These are phyloP conservation scores for Boletus speciosus DNA, from an alignment of 768 basidiomycete species.

Conservation along the genomic window DNA sequence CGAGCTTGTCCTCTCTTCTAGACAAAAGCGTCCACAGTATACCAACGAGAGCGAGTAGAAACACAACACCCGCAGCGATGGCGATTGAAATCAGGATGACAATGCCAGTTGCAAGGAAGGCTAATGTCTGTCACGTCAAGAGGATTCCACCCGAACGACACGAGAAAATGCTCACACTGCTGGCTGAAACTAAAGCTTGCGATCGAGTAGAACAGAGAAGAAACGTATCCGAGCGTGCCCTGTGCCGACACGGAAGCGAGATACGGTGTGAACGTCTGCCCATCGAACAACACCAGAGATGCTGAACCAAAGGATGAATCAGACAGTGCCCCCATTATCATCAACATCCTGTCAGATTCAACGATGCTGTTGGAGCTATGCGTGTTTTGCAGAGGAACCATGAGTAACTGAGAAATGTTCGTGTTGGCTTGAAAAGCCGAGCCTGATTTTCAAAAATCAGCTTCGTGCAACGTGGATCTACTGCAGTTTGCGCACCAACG, in stretches of 20 bases:
- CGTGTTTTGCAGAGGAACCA: constrained; percentile 85
- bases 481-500: constrained; percentile 44
- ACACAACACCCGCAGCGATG: constrained; percentile 90
- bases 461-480: not conserved
- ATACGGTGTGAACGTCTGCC: constrained; percentile 77
- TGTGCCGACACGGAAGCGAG: constrained; percentile 61
- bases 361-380: constrained; percentile 69
- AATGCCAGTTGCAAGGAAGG: constrained; percentile 85
- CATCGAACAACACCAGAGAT: constrained; percentile 87
- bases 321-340: constrained; percentile 77
- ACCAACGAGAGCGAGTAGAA: constrained; percentile 79
- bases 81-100: constrained; percentile 98
- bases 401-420: constrained; percentile 75
- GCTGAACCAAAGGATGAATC: constrained; percentile 72
- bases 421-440: constrained; percentile 54
- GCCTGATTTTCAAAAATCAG: constrained; percentile 35
- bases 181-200: constrained; percentile 71
- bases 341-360: constrained; percentile 81
- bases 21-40: constrained; percentile 89
- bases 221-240: constrained; percentile 67
- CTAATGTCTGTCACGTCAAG: constrained; percentile 35
- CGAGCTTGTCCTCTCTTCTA: constrained; percentile 68
- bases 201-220: constrained; percentile 81
- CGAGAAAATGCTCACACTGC: constrained; percentile 48
- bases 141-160: not conserved